Percentiles rank a stretch among this genome's conserved stretches.
phyloP scores from a whole-genome alignment of 2,329 filamentous ascomycete species.

The Colletotrichum sp. region DNA sequence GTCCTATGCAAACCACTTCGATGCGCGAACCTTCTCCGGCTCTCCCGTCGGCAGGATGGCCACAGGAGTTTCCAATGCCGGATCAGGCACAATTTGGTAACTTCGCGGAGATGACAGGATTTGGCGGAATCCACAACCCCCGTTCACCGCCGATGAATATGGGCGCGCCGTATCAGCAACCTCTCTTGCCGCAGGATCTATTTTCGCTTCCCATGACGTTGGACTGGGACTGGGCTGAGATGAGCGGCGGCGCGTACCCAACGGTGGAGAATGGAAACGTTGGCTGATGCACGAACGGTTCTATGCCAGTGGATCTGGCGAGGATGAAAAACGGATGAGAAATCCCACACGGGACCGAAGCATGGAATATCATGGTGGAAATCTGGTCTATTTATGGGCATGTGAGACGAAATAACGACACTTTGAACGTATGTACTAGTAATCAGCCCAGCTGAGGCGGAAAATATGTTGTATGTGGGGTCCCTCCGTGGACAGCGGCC shows the following conservation, averaged over 20 bases:
- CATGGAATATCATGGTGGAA: neutral
- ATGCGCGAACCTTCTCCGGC: constrained; percentile 50
- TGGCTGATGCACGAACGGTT: constrained; percentile 25
- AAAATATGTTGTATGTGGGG: neutral
- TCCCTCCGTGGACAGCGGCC: neutral
- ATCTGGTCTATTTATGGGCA: neutral
- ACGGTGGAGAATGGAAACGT: constrained; percentile 68
- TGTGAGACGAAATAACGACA: constrained; percentile 13
- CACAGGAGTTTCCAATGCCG: constrained; percentile 46
- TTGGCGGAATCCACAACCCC: constrained; percentile 37
- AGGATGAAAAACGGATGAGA: neutral
- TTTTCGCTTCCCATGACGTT: constrained; percentile 97
- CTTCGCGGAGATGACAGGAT: constrained; percentile 51
- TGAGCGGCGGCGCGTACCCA: constrained; percentile 69
- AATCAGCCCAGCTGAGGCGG: constrained; percentile 2
- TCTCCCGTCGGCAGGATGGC: constrained; percentile 50
- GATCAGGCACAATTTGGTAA: constrained; percentile 43
- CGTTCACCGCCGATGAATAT: constrained; percentile 38
- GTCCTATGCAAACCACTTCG: constrained; percentile 41
- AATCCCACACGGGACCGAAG: constrained; percentile 5
- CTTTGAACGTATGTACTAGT: constrained; percentile 13
- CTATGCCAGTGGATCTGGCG: neutral
- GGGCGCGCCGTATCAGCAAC: constrained; percentile 69
- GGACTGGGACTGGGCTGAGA: constrained; percentile 83
- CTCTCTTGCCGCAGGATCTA: constrained; percentile 88